phyloP scores from a whole-genome alignment of 345 rosid genomes.

The Lepidium aucheri region DNA sequence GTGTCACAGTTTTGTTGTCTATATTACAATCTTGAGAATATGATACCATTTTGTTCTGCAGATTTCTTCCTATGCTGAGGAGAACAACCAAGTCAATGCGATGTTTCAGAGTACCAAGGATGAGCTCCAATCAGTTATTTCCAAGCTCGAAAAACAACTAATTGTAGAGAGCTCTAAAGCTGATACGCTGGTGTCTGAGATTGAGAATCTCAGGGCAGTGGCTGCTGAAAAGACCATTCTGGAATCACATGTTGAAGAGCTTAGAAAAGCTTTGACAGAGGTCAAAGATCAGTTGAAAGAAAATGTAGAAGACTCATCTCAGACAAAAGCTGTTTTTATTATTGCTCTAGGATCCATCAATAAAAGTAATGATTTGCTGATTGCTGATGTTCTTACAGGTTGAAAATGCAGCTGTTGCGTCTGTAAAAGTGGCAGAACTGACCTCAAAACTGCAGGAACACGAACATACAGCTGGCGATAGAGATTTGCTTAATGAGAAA shows the following conservation, averaged over 20 bases:
- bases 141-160: slow-evolving; percentile 57
- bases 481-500: slow-evolving; percentile 37
- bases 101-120: slow-evolving; percentile 50
- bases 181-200: slow-evolving; percentile 42
- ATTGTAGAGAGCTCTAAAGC: slow-evolving; percentile 41
- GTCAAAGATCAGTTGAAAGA: slow-evolving; percentile 47
- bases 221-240: slow-evolving; percentile 43
- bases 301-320: slow-evolving; percentile 36
- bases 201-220: slow-evolving; percentile 45
- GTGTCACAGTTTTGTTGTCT: background rate
- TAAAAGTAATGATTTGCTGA: background rate
- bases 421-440: slow-evolving; percentile 34
- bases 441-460: slow-evolving; percentile 44
- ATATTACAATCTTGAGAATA: background rate
- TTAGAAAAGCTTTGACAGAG: slow-evolving; percentile 40
- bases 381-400: slow-evolving; percentile 26
- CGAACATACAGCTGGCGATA: slow-evolving; percentile 30
- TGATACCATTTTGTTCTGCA: slow-evolving; percentile 24
- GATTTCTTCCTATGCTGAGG: slow-evolving; percentile 70
- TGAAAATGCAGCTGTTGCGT: slow-evolving; percentile 27
- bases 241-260: slow-evolving; percentile 54
- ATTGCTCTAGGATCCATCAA: background rate
- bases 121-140: slow-evolving; percentile 61
- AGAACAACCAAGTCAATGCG: slow-evolving; percentile 56
- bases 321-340: background rate